Conservation (phyloP, 768 basidiomycete species). For the Amanita rimosa region DNA sequence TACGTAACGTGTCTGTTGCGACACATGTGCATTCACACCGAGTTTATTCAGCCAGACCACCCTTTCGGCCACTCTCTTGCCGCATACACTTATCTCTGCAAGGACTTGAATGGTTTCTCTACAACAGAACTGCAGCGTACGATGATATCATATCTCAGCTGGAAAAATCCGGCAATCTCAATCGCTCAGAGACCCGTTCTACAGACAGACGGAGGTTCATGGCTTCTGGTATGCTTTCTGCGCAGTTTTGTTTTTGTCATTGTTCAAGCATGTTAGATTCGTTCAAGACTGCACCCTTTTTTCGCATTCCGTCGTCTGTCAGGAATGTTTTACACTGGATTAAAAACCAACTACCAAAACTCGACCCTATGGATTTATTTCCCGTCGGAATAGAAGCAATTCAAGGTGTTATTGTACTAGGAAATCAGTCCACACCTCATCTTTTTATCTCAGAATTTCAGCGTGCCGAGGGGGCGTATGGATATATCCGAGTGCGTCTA, state of each 20-base stretch:
- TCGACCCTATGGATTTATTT: constrained; percentile 76
- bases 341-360: constrained; percentile 49
- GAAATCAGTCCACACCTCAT: constrained; percentile 78
- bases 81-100: constrained; percentile 73
- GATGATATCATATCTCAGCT: constrained; percentile 79
- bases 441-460: constrained; percentile 77
- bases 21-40: constrained; percentile 2
- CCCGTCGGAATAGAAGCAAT: constrained; percentile 73
- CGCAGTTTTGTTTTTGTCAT: background rate
- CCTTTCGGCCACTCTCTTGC: constrained; percentile 42
- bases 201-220: constrained; percentile 23
- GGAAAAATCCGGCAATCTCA: constrained; percentile 26
- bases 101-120: constrained; percentile 89
- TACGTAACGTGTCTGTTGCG: constrained; percentile 19
- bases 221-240: background rate
- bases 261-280: constrained; percentile 4
- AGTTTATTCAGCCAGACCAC: constrained; percentile 20
- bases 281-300: constrained; percentile 16
- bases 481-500: constrained; percentile 56
- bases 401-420: constrained; percentile 74
- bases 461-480: constrained; percentile 67
- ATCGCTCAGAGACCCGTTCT: constrained; percentile 16
- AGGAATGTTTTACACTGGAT: constrained; percentile 38
- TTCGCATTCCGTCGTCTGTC: constrained; percentile 25
- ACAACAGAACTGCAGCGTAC: constrained; percentile 83